phyloP scores from a whole-genome alignment of 2,329 filamentous ascomycete species.

The Fusarium papillatum region DNA sequence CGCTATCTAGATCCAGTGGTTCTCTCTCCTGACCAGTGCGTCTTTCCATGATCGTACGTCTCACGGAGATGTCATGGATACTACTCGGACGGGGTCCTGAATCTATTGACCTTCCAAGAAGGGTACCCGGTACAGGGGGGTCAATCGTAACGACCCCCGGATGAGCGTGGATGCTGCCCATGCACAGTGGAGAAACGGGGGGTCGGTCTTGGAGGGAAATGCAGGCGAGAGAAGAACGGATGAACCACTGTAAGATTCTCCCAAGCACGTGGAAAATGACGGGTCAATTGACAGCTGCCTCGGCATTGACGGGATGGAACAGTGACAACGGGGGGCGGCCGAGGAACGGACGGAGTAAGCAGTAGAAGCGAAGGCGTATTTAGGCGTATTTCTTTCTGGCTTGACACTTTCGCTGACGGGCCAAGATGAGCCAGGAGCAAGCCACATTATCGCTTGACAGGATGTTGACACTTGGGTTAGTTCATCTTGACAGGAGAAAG shows the following conservation, averaged over 20 bases:
- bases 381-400: neutral
- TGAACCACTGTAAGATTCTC: neutral
- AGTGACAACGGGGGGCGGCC: neutral
- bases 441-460: neutral
- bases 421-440: constrained; percentile 14
- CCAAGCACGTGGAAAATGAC: constrained; percentile 1
- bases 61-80: neutral
- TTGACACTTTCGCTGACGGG: neutral
- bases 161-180: neutral
- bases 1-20: neutral
- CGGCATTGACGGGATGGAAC: constrained; percentile 9
- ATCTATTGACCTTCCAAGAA: neutral
- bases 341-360: neutral
- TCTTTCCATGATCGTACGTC: constrained; percentile 4
- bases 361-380: neutral
- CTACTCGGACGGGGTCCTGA: neutral
- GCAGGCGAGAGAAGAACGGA: neutral
- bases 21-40: neutral
- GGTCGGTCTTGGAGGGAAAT: neutral
- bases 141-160: neutral
- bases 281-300: neutral
- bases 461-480: neutral
- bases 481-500: neutral
- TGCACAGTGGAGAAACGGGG: neutral
- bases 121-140: neutral